phyloP scores from a whole-genome alignment of 768 basidiomycete species.

The Russula foetens region DNA sequence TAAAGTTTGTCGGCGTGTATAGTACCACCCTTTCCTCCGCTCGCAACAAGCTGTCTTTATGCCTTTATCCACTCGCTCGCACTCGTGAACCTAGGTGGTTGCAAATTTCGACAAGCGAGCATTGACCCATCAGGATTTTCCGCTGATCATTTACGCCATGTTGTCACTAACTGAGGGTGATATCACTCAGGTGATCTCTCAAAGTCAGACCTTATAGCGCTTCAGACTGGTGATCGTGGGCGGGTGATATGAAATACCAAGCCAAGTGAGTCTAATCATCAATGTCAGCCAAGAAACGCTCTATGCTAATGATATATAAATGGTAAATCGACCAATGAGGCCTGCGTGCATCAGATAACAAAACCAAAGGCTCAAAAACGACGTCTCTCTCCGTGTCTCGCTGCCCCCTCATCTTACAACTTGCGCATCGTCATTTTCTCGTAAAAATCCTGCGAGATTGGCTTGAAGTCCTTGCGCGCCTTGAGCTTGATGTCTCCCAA shows the following conservation, averaged over 20 bases:
- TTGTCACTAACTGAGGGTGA: not conserved
- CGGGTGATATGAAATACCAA: no score
- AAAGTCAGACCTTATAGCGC: no score
- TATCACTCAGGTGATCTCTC: no score
- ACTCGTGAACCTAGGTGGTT: not conserved
- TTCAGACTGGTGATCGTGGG: no score
- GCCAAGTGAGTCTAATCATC: no score
- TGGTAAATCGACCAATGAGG: not conserved
- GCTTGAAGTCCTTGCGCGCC: conserved; percentile 34
- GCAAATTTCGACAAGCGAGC: not conserved
- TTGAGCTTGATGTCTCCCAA: conserved; percentile 45
- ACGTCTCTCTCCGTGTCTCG: not conserved
- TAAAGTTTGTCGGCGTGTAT: conserved; percentile 31
- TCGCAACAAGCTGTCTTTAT: conserved; percentile 1
- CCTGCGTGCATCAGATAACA: not conserved
- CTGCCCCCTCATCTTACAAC: not conserved
- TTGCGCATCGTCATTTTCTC: conserved; percentile 27
- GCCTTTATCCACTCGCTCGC: not conserved
- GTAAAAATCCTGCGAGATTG: conserved; percentile 38
- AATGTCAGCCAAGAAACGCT: no score
- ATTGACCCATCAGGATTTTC: not conserved
- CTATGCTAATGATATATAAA: no score
- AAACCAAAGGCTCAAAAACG: not conserved
- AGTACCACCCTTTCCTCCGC: conserved; percentile 1
- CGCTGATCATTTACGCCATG: not conserved